phyloP scores from a whole-genome alignment of 352 stramenopile genomes.

The Phytophthora pisi region DNA sequence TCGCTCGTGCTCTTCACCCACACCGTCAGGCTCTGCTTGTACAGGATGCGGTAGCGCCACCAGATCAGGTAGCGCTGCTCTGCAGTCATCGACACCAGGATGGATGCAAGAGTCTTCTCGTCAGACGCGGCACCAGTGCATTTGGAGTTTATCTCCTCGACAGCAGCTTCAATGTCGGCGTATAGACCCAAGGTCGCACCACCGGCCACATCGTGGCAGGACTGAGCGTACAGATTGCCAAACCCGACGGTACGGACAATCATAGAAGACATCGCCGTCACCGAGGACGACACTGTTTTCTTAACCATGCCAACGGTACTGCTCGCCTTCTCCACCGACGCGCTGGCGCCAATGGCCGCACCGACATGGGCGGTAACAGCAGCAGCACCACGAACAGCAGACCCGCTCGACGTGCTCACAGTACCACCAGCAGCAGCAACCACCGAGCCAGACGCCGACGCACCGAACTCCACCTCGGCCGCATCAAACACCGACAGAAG shows the following conservation, averaged over 20 bases:
- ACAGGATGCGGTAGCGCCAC: conserved; percentile 43
- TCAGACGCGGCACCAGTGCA: conserved; percentile 14
- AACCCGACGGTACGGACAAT: conserved; percentile 5
- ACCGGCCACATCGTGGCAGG: neutral
- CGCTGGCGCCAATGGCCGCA: neutral
- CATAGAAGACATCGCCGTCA: conserved; percentile 3
- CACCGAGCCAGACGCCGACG: neutral
- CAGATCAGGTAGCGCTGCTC: conserved; percentile 38
- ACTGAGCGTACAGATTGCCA: conserved; percentile 16
- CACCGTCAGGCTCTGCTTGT: conserved; percentile 63
- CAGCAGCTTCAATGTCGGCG: conserved; percentile 42
- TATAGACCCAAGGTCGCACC: conserved; percentile 24
- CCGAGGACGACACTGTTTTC: neutral
- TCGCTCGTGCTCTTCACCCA: conserved; percentile 60
- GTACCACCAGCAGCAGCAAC: no score
- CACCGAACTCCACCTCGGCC: conserved; percentile 5
- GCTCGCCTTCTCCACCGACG: conserved; percentile 7
- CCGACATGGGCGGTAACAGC: neutral
- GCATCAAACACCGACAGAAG: conserved; percentile 8
- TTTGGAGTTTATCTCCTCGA: conserved; percentile 43
- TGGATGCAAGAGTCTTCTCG: conserved; percentile 21
- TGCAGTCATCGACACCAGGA: conserved; percentile 24
- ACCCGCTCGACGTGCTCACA: neutral
- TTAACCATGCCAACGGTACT: neutral
- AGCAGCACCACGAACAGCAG: conserved; percentile 11